A percentile compares a stretch with the other conserved stretches of the same genome.
Evolutionary conservation across 2,329 filamentous ascomycete genomes (phyloP).

Genomic region (Nemania bipapillata): DNA sequence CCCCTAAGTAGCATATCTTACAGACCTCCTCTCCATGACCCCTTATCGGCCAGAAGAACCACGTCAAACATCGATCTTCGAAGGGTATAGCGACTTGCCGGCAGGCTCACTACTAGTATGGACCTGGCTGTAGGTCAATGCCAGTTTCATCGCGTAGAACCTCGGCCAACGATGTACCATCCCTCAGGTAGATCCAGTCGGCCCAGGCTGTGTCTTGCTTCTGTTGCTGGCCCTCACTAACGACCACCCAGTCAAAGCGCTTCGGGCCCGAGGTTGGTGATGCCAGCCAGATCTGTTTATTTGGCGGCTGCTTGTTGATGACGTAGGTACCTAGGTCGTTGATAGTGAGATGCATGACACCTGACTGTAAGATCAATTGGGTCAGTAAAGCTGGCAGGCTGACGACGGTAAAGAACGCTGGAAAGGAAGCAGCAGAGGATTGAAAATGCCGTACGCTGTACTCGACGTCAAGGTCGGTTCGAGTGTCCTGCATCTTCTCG

Average conservation of each 20-base stretch:
- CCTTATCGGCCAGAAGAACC: conserved; percentile 3
- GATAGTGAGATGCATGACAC: conserved; percentile 81
- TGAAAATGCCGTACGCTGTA: conserved; percentile 73
- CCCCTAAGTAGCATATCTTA: conserved; percentile 22
- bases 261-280: conserved; percentile 92
- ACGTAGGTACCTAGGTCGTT: conserved; percentile 82
- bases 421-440: background rate
- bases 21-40: conserved; percentile 6
- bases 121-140: conserved; percentile 59
- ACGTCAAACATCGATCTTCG: conserved; percentile 15
- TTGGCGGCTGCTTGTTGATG: conserved; percentile 97
- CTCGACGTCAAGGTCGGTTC: conserved; percentile 85
- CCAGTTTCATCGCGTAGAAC: conserved; percentile 81
- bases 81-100: background rate
- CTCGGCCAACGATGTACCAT: conserved; percentile 78
- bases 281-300: conserved; percentile 97
- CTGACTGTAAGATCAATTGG: conserved; percentile 67
- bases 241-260: conserved; percentile 87
- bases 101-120: background rate
- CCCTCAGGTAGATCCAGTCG: conserved; percentile 88
- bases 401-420: background rate
- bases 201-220: conserved; percentile 80
- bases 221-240: conserved; percentile 76
- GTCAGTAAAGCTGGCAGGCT: conserved; percentile 25
- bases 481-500: conserved; percentile 78